phyloP scores from a whole-genome alignment of 2,329 filamentous ascomycete genomes.

The Calonectria pseudoturangicola region DNA sequence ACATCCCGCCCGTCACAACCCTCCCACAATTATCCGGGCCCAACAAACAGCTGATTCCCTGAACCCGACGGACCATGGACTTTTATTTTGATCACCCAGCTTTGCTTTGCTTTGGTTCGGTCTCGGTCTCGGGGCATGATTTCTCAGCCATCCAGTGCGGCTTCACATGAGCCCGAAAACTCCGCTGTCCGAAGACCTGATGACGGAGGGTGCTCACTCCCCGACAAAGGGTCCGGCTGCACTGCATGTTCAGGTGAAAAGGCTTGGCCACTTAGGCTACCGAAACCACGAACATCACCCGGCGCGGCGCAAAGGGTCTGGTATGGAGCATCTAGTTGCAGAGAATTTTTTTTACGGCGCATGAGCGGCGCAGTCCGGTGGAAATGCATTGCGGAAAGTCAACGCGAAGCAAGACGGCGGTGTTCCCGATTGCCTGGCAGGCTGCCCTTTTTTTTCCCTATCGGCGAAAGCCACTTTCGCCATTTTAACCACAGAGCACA shows the following conservation, averaged over 20 bases:
- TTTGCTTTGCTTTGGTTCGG: background rate
- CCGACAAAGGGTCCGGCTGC: conserved; percentile 13
- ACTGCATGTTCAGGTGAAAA: conserved; percentile 23
- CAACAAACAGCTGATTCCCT: conserved; percentile 38
- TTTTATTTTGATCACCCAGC: conserved; percentile 8
- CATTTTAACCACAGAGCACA: conserved; percentile 33
- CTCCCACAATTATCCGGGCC: conserved; percentile 29
- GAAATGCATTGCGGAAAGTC: conserved; percentile 28
- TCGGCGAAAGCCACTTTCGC: conserved; percentile 10
- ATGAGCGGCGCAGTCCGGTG: conserved; percentile 33
- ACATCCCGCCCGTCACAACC: conserved; percentile 24
- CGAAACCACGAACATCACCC: conserved; percentile 19
- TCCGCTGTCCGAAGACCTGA: conserved; percentile 21
- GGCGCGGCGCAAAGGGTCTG: background rate
- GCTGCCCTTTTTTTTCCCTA: conserved; percentile 42
- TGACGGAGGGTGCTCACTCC: conserved; percentile 16
- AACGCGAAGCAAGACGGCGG: conserved; percentile 36
- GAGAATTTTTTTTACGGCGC: conserved; percentile 7
- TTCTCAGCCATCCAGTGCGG: conserved; percentile 3
- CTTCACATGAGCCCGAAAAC: conserved; percentile 20
- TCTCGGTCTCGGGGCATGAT: conserved; percentile 24
- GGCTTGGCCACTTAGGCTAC: conserved; percentile 15
- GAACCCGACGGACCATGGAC: conserved; percentile 21
- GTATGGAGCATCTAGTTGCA: conserved; percentile 20
- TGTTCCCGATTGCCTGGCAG: conserved; percentile 43